Evolutionary conservation across 129 eudicot species (phyloP).

Genomic region (Flaveria bidentis): DNA sequence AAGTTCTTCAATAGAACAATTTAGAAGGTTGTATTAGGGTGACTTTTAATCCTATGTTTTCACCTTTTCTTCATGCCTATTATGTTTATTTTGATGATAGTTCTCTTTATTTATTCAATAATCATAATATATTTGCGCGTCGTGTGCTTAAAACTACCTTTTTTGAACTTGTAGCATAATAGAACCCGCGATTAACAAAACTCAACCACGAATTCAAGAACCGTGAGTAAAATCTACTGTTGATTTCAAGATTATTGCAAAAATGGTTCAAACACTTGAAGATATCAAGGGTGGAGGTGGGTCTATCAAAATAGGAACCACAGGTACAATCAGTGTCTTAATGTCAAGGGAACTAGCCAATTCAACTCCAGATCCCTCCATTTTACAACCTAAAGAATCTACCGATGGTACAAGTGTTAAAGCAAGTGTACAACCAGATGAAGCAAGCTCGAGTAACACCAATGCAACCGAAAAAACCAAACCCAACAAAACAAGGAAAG

Average conservation of each 20-base stretch:
- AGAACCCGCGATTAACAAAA: not conserved
- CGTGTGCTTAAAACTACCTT: not conserved
- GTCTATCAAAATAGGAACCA: constrained; percentile 76
- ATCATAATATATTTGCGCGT: not conserved
- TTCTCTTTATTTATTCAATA: not conserved
- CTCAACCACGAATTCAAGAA: constrained; percentile 2
- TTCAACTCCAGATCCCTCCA: constrained; percentile 36
- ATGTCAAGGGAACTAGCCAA: constrained; percentile 71
- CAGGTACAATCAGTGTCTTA: constrained; percentile 79
- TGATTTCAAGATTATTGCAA: constrained; percentile 13
- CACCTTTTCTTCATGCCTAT: not conserved
- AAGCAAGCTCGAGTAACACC: constrained; percentile 57
- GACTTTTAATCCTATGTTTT: constrained; percentile 8
- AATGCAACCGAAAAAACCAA: constrained; percentile 30
- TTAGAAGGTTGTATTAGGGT: not conserved
- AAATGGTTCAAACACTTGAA: constrained; percentile 72
- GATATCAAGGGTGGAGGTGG: constrained; percentile 88
- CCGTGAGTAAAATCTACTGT: constrained; percentile 4
- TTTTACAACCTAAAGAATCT: constrained; percentile 25
- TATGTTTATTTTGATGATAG: not conserved
- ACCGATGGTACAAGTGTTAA: constrained; percentile 34
- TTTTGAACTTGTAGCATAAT: constrained; percentile 4
- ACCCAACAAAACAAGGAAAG: constrained; percentile 38
- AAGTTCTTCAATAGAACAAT: not conserved
- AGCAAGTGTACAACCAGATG: constrained; percentile 43